phyloP scores from a whole-genome alignment of 2,329 filamentous ascomycete genomes.

The Diaporthe ampelina region DNA sequence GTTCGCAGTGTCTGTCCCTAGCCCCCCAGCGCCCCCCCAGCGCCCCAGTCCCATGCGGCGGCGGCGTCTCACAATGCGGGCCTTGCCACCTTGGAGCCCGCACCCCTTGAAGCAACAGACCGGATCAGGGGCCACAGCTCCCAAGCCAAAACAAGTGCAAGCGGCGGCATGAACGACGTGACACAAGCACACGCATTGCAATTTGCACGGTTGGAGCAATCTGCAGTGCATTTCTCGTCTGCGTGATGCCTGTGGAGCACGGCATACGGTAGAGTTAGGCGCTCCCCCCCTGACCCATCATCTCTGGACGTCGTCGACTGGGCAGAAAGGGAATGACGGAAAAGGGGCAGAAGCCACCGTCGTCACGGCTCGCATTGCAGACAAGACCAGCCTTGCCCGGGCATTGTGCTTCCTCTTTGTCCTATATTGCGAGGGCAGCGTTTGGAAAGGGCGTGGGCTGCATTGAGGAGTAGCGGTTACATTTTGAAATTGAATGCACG shows the following conservation, averaged over 20 bases:
- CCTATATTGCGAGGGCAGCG: background rate
- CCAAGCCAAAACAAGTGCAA: slow-evolving; percentile 10
- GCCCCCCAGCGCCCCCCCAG: background rate
- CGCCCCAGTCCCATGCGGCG: slow-evolving; percentile 11
- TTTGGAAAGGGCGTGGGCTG: background rate
- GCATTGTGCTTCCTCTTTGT: background rate
- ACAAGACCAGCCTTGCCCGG: background rate
- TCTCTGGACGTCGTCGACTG: slow-evolving; percentile 3
- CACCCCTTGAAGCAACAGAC: slow-evolving; percentile 26
- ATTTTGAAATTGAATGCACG: background rate
- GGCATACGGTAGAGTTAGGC: background rate
- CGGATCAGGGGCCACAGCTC: slow-evolving; percentile 22
- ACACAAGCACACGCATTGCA: slow-evolving; percentile 28
- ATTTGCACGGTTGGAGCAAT: slow-evolving; percentile 6
- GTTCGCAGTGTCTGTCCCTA: no score
- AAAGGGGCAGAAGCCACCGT: slow-evolving; percentile 8
- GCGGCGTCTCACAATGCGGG: slow-evolving; percentile 31
- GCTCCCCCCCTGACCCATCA: slow-evolving; percentile 10
- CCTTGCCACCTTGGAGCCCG: slow-evolving; percentile 20
- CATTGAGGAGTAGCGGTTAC: slow-evolving; percentile 16
- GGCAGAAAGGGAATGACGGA: background rate
- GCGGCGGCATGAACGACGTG: slow-evolving; percentile 29
- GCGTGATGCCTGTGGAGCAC: slow-evolving; percentile 5
- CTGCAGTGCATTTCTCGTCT: slow-evolving; percentile 21
- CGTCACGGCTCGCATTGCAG: background rate